Evolutionary conservation across 768 basidiomycete genomes (phyloP).

Genomic region (Termitomyces sp.): DNA sequence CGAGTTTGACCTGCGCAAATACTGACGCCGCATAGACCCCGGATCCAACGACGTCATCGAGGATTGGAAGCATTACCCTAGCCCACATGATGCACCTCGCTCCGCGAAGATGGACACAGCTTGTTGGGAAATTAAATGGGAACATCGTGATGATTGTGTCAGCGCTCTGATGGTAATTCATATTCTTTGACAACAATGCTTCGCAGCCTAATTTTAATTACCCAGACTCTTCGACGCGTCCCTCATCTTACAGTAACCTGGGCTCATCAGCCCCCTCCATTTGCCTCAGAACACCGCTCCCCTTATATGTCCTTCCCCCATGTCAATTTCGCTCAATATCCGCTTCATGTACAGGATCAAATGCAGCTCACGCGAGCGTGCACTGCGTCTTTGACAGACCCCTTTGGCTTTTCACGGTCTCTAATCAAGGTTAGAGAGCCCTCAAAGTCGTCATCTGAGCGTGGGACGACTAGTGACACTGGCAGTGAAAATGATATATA

Average conservation of each 20-base stretch:
- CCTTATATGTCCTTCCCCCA: slow-evolving; percentile 14
- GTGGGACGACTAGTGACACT: not conserved
- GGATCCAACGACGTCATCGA: slow-evolving; percentile 5
- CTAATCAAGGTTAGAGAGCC: not conserved
- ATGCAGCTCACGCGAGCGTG: slow-evolving; percentile 9
- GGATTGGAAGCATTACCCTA: slow-evolving; percentile 30
- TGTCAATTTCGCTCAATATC: slow-evolving; percentile 22
- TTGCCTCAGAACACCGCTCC: slow-evolving; percentile 15
- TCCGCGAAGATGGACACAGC: slow-evolving; percentile 50
- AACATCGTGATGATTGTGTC: slow-evolving; percentile 71
- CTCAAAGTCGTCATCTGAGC: slow-evolving; percentile 6
- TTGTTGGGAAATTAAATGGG: slow-evolving; percentile 81
- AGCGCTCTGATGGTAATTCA: slow-evolving; percentile 59
- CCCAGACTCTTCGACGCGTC: slow-evolving; percentile 63
- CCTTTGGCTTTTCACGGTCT: slow-evolving; percentile 7
- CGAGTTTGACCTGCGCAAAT: not conserved
- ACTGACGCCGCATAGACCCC: not conserved
- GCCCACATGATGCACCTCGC: slow-evolving; percentile 57
- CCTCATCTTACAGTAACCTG: slow-evolving; percentile 76
- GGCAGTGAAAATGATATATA: slow-evolving; percentile 3
- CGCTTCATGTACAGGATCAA: slow-evolving; percentile 26
- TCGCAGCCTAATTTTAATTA: not conserved
- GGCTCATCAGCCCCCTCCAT: slow-evolving; percentile 58
- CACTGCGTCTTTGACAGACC: slow-evolving; percentile 6
- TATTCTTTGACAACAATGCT: not conserved